Evolutionary conservation across 139 green algal species (phyloP).

Genomic region (Micractinium conductrix): DNA sequence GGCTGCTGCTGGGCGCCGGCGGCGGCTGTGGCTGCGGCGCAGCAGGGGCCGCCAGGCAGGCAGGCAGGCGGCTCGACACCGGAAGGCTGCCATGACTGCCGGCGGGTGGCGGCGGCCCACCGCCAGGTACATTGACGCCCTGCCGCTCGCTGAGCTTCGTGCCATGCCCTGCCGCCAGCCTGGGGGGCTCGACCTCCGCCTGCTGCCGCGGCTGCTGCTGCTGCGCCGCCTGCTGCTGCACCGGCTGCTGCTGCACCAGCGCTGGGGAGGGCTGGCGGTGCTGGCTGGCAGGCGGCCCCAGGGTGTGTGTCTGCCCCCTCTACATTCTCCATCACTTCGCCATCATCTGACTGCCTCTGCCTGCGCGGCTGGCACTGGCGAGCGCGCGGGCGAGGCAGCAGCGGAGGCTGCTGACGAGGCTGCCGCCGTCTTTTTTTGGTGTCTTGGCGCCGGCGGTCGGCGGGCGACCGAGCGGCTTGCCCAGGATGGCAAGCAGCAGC

Average conservation of each 20-base stretch:
- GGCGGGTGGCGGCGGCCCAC: background rate
- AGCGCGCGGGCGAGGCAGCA: background rate
- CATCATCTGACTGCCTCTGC: too few relatives aligned
- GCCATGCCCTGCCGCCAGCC: background rate
- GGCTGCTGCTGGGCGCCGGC: too few relatives aligned
- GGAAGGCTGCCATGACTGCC: constrained; percentile 17
- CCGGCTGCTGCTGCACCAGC: background rate
- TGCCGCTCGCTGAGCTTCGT: background rate
- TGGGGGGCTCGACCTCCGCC: background rate
- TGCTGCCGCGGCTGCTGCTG: background rate
- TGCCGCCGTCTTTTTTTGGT: background rate
- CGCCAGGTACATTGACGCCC: background rate
- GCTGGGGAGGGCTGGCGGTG: too few relatives aligned
- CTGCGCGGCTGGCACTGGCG: background rate
- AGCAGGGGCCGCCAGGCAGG: too few relatives aligned
- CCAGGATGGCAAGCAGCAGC: too few relatives aligned
- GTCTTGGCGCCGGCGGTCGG: too few relatives aligned
- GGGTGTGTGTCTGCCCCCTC: too few relatives aligned
- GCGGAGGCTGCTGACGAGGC: background rate
- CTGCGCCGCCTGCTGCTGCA: background rate
- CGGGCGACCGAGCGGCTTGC: too few relatives aligned
- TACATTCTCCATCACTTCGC: too few relatives aligned
- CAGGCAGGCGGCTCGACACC: background rate
- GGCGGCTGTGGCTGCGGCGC: too few relatives aligned
- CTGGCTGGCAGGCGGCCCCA: too few relatives aligned